A percentile compares a stretch with the other conserved stretches of the same genome.
Evolutionary conservation across 148 eudicot species (phyloP).

Genomic region (Amaranthus hypochondriacus): DNA sequence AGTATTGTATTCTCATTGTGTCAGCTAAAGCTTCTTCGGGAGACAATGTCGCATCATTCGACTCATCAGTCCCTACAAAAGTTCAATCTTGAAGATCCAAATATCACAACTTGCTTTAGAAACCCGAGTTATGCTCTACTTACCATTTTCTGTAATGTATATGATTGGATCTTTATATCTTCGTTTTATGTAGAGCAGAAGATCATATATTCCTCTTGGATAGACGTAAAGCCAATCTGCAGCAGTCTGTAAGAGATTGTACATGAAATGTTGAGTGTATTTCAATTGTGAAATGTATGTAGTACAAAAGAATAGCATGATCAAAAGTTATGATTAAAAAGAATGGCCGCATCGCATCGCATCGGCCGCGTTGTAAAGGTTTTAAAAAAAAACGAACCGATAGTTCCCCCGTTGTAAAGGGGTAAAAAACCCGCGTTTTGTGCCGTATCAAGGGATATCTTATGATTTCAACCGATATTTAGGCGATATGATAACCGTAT

Average conservation of each 20-base stretch:
- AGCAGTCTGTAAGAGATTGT: slow-evolving; percentile 20
- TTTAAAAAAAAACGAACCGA: too few relatives aligned
- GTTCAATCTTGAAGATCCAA: background rate
- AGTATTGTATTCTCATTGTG: slow-evolving; percentile 25
- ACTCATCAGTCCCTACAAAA: slow-evolving; percentile 26
- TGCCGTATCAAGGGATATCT: too few relatives aligned
- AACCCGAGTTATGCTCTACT: background rate
- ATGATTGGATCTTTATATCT: slow-evolving; percentile 27
- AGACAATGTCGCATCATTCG: slow-evolving; percentile 19
- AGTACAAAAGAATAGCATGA: background rate
- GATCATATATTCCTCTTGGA: slow-evolving; percentile 28
- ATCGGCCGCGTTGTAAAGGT: too few relatives aligned
- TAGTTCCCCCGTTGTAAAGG: too few relatives aligned
- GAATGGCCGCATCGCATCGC: background rate
- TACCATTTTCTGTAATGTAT: slow-evolving; percentile 38
- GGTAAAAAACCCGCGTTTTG: too few relatives aligned
- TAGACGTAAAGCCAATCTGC: slow-evolving; percentile 28
- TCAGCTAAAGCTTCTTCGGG: slow-evolving; percentile 25
- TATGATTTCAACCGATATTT: too few relatives aligned
- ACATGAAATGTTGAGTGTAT: background rate
- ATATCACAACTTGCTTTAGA: background rate
- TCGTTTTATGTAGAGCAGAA: slow-evolving; percentile 15
- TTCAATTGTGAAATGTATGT: background rate
- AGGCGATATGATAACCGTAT: too few relatives aligned
- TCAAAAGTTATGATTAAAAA: too few relatives aligned